A percentile compares a stretch with the other conserved stretches of the same genome.
These are phyloP conservation scores for Pseudonectria buxi DNA, from an alignment of 2,329 filamentous ascomycete species.

Conservation along the genomic window DNA sequence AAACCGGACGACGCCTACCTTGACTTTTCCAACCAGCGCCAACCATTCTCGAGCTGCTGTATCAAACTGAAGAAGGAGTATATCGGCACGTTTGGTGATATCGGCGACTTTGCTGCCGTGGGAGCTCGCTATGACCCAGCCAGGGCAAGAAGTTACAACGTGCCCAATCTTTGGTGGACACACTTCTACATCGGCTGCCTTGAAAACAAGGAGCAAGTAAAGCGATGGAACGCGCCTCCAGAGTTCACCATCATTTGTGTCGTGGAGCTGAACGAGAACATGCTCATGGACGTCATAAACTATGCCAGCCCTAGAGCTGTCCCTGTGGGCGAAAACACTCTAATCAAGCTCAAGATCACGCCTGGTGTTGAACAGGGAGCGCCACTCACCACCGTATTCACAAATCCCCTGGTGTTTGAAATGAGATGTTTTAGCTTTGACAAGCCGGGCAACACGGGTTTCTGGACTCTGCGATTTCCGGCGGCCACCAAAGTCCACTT, in stretches of 20 bases:
- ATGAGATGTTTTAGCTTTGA: constrained; percentile 75
- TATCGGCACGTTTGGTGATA: constrained; percentile 67
- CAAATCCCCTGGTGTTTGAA: constrained; percentile 68
- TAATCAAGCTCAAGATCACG: constrained; percentile 41
- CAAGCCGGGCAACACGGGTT: constrained; percentile 59
- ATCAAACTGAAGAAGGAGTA: constrained; percentile 91
- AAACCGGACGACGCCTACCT: constrained; percentile 81
- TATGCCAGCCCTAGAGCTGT: constrained; percentile 40
- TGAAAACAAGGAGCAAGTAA: constrained; percentile 56
- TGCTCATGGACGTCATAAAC: constrained; percentile 44
- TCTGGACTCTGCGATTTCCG: constrained; percentile 72
- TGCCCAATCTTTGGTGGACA: constrained; percentile 62
- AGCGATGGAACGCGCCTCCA: constrained; percentile 45
- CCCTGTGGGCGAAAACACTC: constrained; percentile 29
- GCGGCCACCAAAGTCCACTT: constrained; percentile 68
- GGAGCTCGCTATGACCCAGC: constrained; percentile 65
- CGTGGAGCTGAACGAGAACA: constrained; percentile 47
- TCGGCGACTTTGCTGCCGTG: constrained; percentile 75
- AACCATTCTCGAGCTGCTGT: constrained; percentile 42
- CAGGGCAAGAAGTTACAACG: constrained; percentile 49
- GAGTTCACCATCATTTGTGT: constrained; percentile 61
- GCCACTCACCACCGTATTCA: constrained; percentile 52
- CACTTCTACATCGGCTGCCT: constrained; percentile 76
- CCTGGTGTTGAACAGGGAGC: constrained; percentile 35
- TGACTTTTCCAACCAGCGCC: constrained; percentile 34